phyloP scores from a whole-genome alignment of 1,284 basidiomycete species.

The Leccinum idahoense region DNA sequence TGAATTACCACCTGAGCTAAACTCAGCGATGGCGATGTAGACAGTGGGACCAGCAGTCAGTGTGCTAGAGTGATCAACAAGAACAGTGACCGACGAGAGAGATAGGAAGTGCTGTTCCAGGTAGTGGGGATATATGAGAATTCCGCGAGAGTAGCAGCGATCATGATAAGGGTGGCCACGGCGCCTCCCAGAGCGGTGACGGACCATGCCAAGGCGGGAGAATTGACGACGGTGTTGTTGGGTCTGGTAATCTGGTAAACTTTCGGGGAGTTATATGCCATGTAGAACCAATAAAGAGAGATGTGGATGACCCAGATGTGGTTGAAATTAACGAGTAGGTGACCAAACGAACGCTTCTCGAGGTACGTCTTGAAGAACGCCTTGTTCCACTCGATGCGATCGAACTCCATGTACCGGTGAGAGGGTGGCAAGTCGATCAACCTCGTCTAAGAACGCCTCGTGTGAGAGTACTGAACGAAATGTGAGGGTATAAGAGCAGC shows the following conservation, averaged over 20 bases:
- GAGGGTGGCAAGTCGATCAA: constrained; percentile 86
- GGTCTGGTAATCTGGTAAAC: constrained; percentile 52
- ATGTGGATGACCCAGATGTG: constrained; percentile 96
- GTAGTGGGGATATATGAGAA: constrained; percentile 95
- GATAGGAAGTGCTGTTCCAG: constrained; percentile 95
- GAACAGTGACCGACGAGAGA: constrained; percentile 82
- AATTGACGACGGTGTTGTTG: constrained; percentile 39
- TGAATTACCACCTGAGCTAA: constrained; percentile 43
- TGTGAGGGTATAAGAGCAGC: constrained; percentile 8
- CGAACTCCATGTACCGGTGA: constrained; percentile 92
- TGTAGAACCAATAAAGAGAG: constrained; percentile 91
- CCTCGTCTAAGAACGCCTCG: constrained; percentile 52
- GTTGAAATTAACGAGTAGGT: constrained; percentile 96
- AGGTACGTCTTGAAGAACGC: constrained; percentile 98
- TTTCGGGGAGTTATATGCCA: constrained; percentile 86
- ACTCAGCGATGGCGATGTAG: constrained; percentile 78
- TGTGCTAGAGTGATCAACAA: constrained; percentile 74
- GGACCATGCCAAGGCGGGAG: constrained; percentile 80
- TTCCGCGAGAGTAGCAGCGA: constrained; percentile 85
- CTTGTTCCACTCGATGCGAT: constrained; percentile 89
- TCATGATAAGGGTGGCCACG: constrained; percentile 90
- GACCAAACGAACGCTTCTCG: constrained; percentile 91
- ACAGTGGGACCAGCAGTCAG: constrained; percentile 87
- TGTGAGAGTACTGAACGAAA: not conserved
- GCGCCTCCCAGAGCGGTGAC: constrained; percentile 87